Conservation (phyloP, 2,329 filamentous ascomycete genomes). For the Xylariales sp. region DNA sequence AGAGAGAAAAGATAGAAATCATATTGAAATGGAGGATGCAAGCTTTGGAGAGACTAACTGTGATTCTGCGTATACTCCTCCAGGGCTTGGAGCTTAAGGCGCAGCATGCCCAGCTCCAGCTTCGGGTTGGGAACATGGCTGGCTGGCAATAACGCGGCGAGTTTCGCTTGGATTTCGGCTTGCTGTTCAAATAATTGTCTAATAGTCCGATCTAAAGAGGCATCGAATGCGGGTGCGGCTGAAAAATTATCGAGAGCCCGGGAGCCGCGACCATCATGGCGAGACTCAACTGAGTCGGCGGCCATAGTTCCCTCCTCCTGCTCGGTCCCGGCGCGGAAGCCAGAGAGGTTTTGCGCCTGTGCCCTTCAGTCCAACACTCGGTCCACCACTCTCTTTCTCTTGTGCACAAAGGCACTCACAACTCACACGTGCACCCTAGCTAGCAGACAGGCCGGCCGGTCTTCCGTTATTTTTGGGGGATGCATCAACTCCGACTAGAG, state of each 20-base stretch:
- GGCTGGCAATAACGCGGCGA: slow-evolving; percentile 42
- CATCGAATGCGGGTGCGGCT: slow-evolving; percentile 27
- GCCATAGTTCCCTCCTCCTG: slow-evolving; percentile 22
- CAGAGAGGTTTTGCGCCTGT: not conserved
- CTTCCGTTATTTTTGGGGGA: slow-evolving; percentile 7
- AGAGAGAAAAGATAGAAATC: slow-evolving; percentile 13
- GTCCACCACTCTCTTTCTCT: no score
- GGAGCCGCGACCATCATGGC: slow-evolving; percentile 27
- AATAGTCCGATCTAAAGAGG: slow-evolving; percentile 38
- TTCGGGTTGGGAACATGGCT: slow-evolving; percentile 43
- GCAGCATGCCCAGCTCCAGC: slow-evolving; percentile 50
- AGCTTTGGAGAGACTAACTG: slow-evolving; percentile 34
- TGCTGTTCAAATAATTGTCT: slow-evolving; percentile 46
- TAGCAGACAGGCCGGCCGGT: no score
- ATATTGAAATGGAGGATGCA: slow-evolving; percentile 6
- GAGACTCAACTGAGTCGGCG: slow-evolving; percentile 22
- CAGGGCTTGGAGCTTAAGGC: slow-evolving; percentile 48
- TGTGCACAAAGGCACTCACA: no score
- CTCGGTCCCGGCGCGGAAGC: slow-evolving; percentile 7
- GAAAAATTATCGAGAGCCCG: slow-evolving; percentile 16
- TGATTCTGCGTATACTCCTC: slow-evolving; percentile 43
- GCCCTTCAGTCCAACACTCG: slow-evolving; percentile 6
- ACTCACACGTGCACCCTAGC: slow-evolving; percentile 15
- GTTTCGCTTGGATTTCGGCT: slow-evolving; percentile 47
- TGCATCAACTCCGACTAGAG: slow-evolving; percentile 25